Evolutionary conservation across 1,139 yeast species (phyloP).

Genomic region (Pneumocystis canis): DNA sequence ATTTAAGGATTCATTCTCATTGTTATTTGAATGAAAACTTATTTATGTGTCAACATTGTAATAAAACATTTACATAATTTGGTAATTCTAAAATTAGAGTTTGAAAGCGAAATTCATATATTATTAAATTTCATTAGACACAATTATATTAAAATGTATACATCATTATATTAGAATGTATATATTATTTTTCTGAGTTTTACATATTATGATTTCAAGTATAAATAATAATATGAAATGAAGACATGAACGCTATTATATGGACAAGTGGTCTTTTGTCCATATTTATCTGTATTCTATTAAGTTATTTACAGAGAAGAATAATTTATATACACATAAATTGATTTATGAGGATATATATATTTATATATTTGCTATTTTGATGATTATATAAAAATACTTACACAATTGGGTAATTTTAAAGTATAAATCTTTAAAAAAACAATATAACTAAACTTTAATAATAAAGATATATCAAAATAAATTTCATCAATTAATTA

Average conservation of each 20-base stretch:
- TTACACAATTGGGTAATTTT: not conserved
- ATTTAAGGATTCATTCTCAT: constrained; percentile 6
- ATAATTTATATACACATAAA: not conserved
- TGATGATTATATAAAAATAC: not conserved
- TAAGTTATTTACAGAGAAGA: not conserved
- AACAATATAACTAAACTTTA: not conserved
- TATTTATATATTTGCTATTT: not conserved
- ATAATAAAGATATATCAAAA: not conserved
- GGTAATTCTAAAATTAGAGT: not conserved
- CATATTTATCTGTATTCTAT: not conserved
- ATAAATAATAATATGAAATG: not conserved
- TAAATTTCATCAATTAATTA: not conserved
- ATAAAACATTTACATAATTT: constrained; percentile 19
- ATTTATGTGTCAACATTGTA: constrained; percentile 3
- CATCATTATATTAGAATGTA: not conserved
- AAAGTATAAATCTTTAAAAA: not conserved
- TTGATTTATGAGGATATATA: not conserved
- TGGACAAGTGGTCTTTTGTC: not conserved
- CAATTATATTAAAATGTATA: too few species aligned
- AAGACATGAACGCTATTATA: not conserved
- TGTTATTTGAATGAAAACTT: constrained; percentile 8
- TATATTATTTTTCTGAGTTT: not conserved
- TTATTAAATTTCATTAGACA: too few species aligned
- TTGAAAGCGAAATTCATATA: not conserved
- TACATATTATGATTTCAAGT: constrained; percentile 4